Percentiles rank a stretch among this genome's conserved stretches.
phyloP scores from a whole-genome alignment of 495 filamentous ascomycete genomes.

The Hypoxylon cercidicola region DNA sequence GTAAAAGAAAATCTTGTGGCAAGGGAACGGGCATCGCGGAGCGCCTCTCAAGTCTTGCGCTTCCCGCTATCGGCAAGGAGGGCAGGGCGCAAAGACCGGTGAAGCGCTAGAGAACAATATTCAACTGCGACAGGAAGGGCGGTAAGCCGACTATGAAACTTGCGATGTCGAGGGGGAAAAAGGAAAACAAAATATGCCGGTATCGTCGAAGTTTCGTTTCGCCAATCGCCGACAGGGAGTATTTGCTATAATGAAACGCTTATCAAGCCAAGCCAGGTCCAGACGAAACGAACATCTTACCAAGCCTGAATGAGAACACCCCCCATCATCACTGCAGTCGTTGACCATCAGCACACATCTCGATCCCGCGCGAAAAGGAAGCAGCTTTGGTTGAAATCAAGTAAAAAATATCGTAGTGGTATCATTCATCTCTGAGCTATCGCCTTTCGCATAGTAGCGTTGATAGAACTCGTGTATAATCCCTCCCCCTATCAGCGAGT shows the following conservation, averaged over 20 bases:
- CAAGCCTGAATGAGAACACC: constrained; percentile 8
- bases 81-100: background rate
- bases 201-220: constrained; percentile 33
- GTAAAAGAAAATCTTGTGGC: constrained; percentile 22
- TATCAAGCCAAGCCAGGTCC: constrained; percentile 23
- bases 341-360: constrained; percentile 12
- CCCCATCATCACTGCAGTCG: constrained; percentile 19
- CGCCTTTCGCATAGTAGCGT: constrained; percentile 20
- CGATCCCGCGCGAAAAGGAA: constrained; percentile 5
- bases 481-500: constrained; percentile 1
- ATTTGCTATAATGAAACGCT: constrained; percentile 39
- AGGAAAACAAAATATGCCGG: constrained; percentile 20
- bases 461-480: constrained; percentile 14
- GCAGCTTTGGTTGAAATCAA: constrained; percentile 11
- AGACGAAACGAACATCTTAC: constrained; percentile 34
- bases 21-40: constrained; percentile 20
- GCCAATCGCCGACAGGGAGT: constrained; percentile 32
- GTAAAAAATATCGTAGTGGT: constrained; percentile 31
- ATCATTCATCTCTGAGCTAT: constrained; percentile 35
- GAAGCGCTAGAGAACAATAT: constrained; percentile 13
- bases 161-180: constrained; percentile 8
- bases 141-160: constrained; percentile 35
- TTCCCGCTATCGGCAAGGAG: constrained; percentile 29
- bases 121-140: constrained; percentile 25
- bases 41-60: constrained; percentile 13